phyloP scores from a whole-genome alignment of 805 yeast genomes.

The Saturnispora quitensis region DNA sequence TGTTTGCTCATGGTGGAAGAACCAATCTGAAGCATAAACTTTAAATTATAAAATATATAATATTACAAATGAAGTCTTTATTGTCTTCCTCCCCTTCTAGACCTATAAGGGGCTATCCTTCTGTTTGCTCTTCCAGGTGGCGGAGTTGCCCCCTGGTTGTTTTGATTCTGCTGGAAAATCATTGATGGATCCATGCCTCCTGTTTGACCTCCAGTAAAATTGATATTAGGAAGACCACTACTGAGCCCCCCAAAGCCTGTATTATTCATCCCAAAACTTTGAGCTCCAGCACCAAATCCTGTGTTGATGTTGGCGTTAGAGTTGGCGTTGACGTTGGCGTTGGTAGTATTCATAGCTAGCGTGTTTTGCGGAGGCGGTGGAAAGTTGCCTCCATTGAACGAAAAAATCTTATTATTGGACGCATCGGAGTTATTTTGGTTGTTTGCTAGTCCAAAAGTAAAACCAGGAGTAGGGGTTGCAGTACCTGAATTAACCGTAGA shows the following conservation, averaged over 20 bases:
- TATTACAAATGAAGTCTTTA: not conserved
- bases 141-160: not conserved
- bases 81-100: not conserved
- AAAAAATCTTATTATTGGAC: not conserved
- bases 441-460: conserved; percentile 3
- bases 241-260: conserved; percentile 3
- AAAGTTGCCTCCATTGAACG: not conserved
- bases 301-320: not conserved
- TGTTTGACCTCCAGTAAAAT: conserved; percentile 21
- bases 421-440: not conserved
- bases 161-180: conserved; percentile 1
- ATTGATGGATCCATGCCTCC: conserved; percentile 1
- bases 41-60: not conserved
- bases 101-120: not conserved
- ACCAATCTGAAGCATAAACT: not conserved
- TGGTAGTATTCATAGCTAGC: not conserved
- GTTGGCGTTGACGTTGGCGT: not conserved
- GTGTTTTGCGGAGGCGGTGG: not conserved
- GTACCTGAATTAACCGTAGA: conserved; percentile 1
- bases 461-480: not conserved
- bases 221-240: conserved; percentile 22
- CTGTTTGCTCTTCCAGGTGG: not conserved
- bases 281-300: not conserved
- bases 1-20: not conserved
- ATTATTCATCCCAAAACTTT: not conserved